Base-by-base conservation (phyloP, 2,329 filamentous ascomycete genomes). In the Diaporthe batatas region DNA sequence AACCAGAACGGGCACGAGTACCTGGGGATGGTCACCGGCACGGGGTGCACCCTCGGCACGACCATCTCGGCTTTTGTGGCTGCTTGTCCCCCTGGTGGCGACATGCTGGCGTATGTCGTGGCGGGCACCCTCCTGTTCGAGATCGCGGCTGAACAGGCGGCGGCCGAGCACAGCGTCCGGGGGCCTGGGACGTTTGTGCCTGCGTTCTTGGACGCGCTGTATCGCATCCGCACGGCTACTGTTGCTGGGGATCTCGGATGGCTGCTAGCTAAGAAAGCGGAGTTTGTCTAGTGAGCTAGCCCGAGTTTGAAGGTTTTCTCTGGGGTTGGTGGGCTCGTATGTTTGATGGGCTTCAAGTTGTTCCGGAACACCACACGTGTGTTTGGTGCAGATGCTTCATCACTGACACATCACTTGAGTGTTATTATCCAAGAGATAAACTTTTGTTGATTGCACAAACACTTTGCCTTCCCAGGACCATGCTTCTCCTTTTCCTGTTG, bases 181-280 rank as follows among this genome's bases (percentile, higher is more conserved):
- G 96, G 96, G 0, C 95, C 96, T 0, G 96, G 96, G 0, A 94
- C 91, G 0, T 98, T 98, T 84, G 91, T 97, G 16, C 92, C 94
- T 0, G 92, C 92, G 0, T 95, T 98, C 78, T 84, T 98, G 54
- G 96, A 98, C 77, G 93, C 90, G 82, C 78, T 92, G 75, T 87
- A 86, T 76, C 80, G 80, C 32, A 77, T 90, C 79, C 72, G 75
- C 8, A 70, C 54, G 23, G 39, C n/a, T 5, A 68, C 67, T 67
- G 68, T 64, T 51, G 29, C 34, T 3, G 72, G 72, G 3, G 36
- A 72, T 5, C 1, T 51, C 10, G 53, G 6, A 4, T 75, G 72
- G 74, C 18, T 75, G 10, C 23, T 32, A 42, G 55, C 36, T 10
- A 67, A 53, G 58, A 70, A 16, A 18, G 42, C 72, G 0, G 42